Evolutionary conservation across 257 asterid species (phyloP), one percentile per base, ranked within the genome.

Genomic region (Forsythia viridissima): DNA sequence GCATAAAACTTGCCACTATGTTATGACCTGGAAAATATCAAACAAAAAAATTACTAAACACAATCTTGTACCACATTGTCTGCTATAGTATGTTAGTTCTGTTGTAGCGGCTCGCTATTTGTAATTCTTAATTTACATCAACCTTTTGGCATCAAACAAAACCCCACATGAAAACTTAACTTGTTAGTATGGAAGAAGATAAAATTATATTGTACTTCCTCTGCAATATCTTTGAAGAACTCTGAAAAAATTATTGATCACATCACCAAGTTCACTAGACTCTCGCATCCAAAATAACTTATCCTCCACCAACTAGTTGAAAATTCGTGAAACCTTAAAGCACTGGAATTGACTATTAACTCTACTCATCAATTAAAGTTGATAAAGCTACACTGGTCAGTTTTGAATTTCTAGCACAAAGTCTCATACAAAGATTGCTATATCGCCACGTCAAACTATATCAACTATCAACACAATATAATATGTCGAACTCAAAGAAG

Each of bases 1-100:
- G 77, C 88, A 80, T 77, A 80, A 88, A 88, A 77, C 88, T 85
- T 46, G 91, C 91, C 72, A 85, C 91, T 66, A 88, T 78, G 52
- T 84, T 83, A 82, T 82, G 86, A 86, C 89, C 91, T 88, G 81
- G 63, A 55, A 76, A 84, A 79, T 78, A 61, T 59, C 76, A 52
- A 70, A 74, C 20, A 73, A 55, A 80, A 30, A 66, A 66, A 11
- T 63, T 24, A 11, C 6, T 5, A 63, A 63, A 21, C 69, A 20
- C 21, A 57, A 20, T 57, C 36, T 57, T 57, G 13, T 57, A 57
- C 67, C 9, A n/a, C 30, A 2, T 55, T 57, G 4, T 57, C 30
- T 3, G 4, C 6, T 57, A 55, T 7, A 57, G 67, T 34, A 21
- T 9, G 16, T 21, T 61, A 61, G 13, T 8, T 24, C 20, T 63